Evolutionary conservation across 805 yeast genomes (phyloP), one percentile per base, ranked within the genome.

Genomic region (Maudiozyma saulgeensis): DNA sequence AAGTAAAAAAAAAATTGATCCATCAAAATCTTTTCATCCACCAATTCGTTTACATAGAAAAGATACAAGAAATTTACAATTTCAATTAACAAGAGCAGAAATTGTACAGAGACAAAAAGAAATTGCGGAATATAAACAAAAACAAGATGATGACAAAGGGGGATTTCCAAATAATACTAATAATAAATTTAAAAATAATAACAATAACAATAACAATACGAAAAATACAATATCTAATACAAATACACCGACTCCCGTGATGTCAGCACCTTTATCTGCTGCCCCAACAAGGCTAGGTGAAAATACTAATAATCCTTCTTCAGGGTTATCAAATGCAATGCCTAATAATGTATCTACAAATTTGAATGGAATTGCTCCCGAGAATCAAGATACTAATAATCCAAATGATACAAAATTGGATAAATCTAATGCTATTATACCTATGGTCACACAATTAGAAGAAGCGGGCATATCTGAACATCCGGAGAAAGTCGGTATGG

Each of bases 31-130:
- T 53, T 93, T 91, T 64, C 82, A 80, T 49, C 77, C 78, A 51
- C 99, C 99, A 0, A 82, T 90, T 18, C 73, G 96, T 57, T 70
- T 91, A 62, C 97, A 90, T 65, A 76, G 98, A 57, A 90, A 91
- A 62, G 98, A 91, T 66, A 96, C 99, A 0, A 79, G 88, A 60
- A 87, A 87, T 63, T 72, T 91, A 62, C 96, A 90, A 64, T 86
- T 86, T 61, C 95, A 88, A 65, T 71, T 88, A 57, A 81, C 90
- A 2, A 69, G 89, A 58, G 80, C 83, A 50, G 93, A 86, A 61
- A 77, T 85, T 56, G 91, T 84, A 47, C 78, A 75, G 47, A 76
- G 82, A 59, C 77, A 74, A 59, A 70, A 67, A 48, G 81, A 78
- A 56, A 69, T 72, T 50, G 67, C 68, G 31, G 70, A 70, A 48